Conservation (phyloP, 345 rosid species). For the Zanthoxylum bungeanum region DNA sequence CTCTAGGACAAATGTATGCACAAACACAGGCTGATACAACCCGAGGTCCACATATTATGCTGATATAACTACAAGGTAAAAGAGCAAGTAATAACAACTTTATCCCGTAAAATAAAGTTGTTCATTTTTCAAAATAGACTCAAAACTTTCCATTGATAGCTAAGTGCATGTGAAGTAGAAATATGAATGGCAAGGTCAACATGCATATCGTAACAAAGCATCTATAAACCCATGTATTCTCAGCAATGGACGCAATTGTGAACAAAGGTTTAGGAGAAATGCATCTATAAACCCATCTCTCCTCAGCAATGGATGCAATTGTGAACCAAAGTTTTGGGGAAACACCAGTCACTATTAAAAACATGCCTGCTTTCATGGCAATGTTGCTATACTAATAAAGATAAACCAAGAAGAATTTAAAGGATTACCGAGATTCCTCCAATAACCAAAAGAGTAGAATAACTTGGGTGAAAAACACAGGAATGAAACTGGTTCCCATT, state of each 20-base stretch:
- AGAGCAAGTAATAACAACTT: no score
- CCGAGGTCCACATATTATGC: neutral
- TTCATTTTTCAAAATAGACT: neutral
- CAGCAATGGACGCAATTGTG: neutral
- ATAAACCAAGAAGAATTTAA: slow-evolving; percentile 5
- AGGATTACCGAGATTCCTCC: slow-evolving; percentile 51
- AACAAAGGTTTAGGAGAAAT: neutral
- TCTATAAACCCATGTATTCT: neutral
- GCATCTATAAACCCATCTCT: neutral
- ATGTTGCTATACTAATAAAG: neutral
- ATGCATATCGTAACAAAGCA: neutral
- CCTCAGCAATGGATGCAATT: neutral
- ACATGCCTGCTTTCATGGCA: neutral
- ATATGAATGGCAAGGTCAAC: neutral
- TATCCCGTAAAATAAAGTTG: no score
- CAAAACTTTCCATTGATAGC: neutral
- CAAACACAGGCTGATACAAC: neutral
- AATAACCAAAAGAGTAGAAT: slow-evolving; percentile 47
- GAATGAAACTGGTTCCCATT: slow-evolving; percentile 54
- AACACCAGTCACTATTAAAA: neutral
- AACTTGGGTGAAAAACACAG: slow-evolving; percentile 66
- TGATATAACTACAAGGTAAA: neutral
- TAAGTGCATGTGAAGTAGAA: neutral
- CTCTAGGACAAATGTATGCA: neutral
- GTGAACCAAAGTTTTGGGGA: neutral